Evolutionary conservation across 257 asterid genomes (phyloP), one percentile per base, ranked within the genome.

Genomic region (Solanum sitiens): DNA sequence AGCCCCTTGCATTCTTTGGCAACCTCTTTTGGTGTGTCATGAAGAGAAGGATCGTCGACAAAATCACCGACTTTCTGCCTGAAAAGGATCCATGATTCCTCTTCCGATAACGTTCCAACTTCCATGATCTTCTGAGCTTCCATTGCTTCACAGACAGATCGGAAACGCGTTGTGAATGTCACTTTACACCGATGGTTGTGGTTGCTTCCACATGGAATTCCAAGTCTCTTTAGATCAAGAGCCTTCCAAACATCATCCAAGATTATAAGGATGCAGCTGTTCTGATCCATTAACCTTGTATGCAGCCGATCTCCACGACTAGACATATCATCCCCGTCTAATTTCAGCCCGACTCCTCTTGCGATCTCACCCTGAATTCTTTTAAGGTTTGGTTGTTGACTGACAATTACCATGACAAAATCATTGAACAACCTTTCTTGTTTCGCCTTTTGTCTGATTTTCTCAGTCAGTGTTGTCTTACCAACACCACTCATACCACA

Each of bases 241-340:
- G 10, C 23, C 47, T 79, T 11, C 88, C 87, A 86, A 11, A 79
- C 12, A 25, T 86, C 90, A 45, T 88, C 90, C 35, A 88, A 32
- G 73, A 86, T 70, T 14, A 88, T 7, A n/a, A 88, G 85, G 37
- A 50, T 8, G 25, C 27, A 42, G 40, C 13, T 85, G 5, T 63
- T 20, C 6, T 73, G 35, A 27, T 2, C 32, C 23, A 67, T 72
- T 16, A 86, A 50, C 42, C 88, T 86, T 42, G 27, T 3, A 12
- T 0, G 12, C 3, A 89, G 86, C 9, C 18, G 14, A 16, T 39
- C 53, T 18, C 87, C 87, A 39, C 85, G 83, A 10, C 8, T 44
- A 61, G 9, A 4, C 2, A 71, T 23, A 32, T 80, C 14, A 13
- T 40, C 45, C 11, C 20, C 30, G 6, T 88, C 47, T 25, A 88